A percentile compares a stretch with the other conserved stretches of the same genome.
Conservation (phyloP, 1,284 basidiomycete species). For the Sphaerobolus stellatus region DNA sequence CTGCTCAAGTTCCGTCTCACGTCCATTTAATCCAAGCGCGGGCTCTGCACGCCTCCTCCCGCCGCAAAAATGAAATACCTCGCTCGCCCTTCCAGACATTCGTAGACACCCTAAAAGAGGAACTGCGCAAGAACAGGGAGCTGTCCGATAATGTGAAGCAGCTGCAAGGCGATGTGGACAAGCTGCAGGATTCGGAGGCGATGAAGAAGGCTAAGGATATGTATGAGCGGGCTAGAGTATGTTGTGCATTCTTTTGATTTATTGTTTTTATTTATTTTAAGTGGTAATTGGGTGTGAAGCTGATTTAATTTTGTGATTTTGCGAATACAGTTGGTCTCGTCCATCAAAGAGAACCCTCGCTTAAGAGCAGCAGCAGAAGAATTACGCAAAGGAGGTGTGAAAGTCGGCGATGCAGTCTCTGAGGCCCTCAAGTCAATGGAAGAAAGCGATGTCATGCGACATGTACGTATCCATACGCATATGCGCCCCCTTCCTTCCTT, state of each 20-base stretch:
- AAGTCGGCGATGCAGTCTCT: conserved; percentile 90
- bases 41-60: conserved; percentile 70
- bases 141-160: conserved; percentile 96
- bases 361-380: conserved; percentile 90
- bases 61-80: conserved; percentile 63
- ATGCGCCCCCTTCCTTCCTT: too few species aligned
- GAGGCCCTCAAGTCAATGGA: conserved; percentile 91
- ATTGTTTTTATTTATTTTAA: conserved; percentile 2
- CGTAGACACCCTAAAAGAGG: conserved; percentile 90
- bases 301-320: conserved; percentile 4
- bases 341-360: conserved; percentile 95
- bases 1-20: too few species aligned
- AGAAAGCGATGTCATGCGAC: conserved; percentile 89
- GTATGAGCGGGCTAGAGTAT: conserved; percentile 91
- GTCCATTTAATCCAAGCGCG: too few species aligned
- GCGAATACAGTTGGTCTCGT: conserved; percentile 82
- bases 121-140: conserved; percentile 91
- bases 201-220: conserved; percentile 89
- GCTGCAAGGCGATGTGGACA: conserved; percentile 95
- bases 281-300: conserved; percentile 11
- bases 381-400: conserved; percentile 84
- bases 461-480: conserved; percentile 54
- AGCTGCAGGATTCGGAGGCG: conserved; percentile 95
- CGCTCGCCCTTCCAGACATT: conserved; percentile 96
- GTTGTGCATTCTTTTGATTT: conserved; percentile 29